Percentiles rank a stretch among this genome's conserved stretches.
phyloP scores from a whole-genome alignment of 305 asterid genomes.

The Caryopteris hybrid region DNA sequence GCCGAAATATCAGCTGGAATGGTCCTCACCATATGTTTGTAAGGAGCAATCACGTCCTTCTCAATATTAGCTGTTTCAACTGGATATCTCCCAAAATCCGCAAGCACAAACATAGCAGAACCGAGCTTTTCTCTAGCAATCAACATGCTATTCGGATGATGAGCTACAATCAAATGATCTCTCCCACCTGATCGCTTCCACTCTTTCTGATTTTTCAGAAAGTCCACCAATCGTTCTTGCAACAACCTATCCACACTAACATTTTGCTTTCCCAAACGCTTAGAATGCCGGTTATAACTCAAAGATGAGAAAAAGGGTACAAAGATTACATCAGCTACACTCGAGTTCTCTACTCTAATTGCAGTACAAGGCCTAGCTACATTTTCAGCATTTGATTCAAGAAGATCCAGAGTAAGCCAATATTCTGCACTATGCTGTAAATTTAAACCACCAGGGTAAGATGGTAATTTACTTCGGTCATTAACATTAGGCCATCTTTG shows the following conservation, averaged over 20 bases:
- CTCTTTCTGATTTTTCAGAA: conserved; percentile 50
- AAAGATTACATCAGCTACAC: conserved; percentile 60
- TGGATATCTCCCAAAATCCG: conserved; percentile 87
- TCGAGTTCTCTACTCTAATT: conserved; percentile 54
- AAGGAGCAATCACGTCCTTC: conserved; percentile 88
- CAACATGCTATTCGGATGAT: conserved; percentile 87
- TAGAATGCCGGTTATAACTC: conserved; percentile 77
- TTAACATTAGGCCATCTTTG: conserved; percentile 62
- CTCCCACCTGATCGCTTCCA: conserved; percentile 61
- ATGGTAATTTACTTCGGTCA: conserved; percentile 35
- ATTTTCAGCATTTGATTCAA: conserved; percentile 42
- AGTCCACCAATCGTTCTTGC: conserved; percentile 60
- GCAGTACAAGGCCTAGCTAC: conserved; percentile 63
- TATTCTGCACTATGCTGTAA: conserved; percentile 76
- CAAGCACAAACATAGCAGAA: conserved; percentile 76
- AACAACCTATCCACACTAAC: conserved; percentile 37
- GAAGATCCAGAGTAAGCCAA: conserved; percentile 87
- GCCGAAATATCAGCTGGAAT: conserved; percentile 33
- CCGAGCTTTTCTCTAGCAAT: conserved; percentile 61
- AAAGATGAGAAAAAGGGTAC: conserved; percentile 83
- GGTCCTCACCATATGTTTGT: conserved; percentile 76
- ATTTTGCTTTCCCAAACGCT: conserved; percentile 37
- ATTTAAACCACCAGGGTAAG: conserved; percentile 83
- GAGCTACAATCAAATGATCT: conserved; percentile 74
- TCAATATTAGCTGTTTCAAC: conserved; percentile 56